phyloP scores from a whole-genome alignment of 2,329 filamentous ascomycete genomes.

The Alternaria incomplexa region DNA sequence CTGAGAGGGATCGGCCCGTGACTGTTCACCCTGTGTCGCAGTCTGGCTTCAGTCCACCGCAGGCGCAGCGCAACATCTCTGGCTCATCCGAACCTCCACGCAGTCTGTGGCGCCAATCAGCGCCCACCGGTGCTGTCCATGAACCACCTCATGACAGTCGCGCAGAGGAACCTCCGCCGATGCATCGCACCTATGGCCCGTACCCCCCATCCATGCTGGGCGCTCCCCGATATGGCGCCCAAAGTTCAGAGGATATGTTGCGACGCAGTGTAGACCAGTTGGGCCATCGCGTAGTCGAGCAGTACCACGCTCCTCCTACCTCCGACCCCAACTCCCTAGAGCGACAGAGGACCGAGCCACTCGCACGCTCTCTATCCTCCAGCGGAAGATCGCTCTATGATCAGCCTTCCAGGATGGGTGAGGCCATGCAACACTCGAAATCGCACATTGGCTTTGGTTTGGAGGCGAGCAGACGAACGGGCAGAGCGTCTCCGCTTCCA shows the following conservation, averaged over 20 bases:
- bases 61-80: slow-evolving; percentile 26
- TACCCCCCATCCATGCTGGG: slow-evolving; percentile 35
- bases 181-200: slow-evolving; percentile 41
- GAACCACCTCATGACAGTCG: slow-evolving; percentile 33
- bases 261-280: slow-evolving; percentile 43
- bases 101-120: slow-evolving; percentile 40
- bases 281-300: slow-evolving; percentile 43
- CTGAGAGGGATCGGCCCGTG: slow-evolving; percentile 42
- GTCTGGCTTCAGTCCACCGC: slow-evolving; percentile 47
- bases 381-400: slow-evolving; percentile 45
- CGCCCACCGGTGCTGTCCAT: slow-evolving; percentile 30
- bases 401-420: slow-evolving; percentile 52
- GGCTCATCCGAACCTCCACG: slow-evolving; percentile 30
- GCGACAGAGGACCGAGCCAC: slow-evolving; percentile 41
- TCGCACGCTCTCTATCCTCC: slow-evolving; percentile 44
- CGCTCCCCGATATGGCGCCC: slow-evolving; percentile 29
- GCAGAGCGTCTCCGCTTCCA: slow-evolving; percentile 84
- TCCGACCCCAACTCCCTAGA: slow-evolving; percentile 47
- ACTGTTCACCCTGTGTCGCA: slow-evolving; percentile 50
- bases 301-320: slow-evolving; percentile 48
- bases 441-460: slow-evolving; percentile 73
- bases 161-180: slow-evolving; percentile 37
- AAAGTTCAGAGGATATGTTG: slow-evolving; percentile 38
- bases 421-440: slow-evolving; percentile 66
- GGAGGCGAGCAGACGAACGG: slow-evolving; percentile 80